These are phyloP conservation scores for Cornus controversa DNA, from an alignment of 148 eudicot genomes.

Conservation along the genomic window DNA sequence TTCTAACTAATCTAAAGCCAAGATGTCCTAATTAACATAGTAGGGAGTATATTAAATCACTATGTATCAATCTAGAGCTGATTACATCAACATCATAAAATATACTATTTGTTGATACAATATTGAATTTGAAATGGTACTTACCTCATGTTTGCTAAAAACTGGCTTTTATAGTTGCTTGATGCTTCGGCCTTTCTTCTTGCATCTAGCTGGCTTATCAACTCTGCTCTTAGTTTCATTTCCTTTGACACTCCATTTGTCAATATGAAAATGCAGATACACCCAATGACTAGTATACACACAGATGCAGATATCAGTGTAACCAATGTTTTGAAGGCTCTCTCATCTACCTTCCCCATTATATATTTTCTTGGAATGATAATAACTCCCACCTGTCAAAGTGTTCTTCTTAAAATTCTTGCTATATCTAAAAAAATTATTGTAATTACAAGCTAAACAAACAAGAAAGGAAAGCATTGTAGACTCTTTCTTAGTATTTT, in stretches of 20 bases:
- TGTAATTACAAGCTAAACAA: constrained; percentile 6
- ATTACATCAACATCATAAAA: background rate
- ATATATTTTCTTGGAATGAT: constrained; percentile 86
- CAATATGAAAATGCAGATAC: constrained; percentile 81
- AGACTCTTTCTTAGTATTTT: background rate
- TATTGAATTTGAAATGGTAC: constrained; percentile 7
- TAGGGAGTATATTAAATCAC: too few species aligned
- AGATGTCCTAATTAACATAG: too few species aligned
- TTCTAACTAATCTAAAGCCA: too few species aligned
- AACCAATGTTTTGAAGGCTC: constrained; percentile 73
- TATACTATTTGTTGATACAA: background rate
- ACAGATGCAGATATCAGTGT: constrained; percentile 81
- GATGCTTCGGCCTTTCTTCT: constrained; percentile 97
- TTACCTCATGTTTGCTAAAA: constrained; percentile 96
- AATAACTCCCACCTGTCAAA: constrained; percentile 85
- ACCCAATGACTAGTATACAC: constrained; percentile 80
- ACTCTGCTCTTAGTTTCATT: constrained; percentile 92
- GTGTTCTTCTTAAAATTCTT: background rate
- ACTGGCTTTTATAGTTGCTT: constrained; percentile 97
- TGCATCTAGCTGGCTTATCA: constrained; percentile 90
- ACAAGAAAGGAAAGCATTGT: background rate
- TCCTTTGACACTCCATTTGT: constrained; percentile 98
- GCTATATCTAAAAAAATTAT: background rate
- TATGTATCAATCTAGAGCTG: too few species aligned
- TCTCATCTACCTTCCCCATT: constrained; percentile 91